A percentile compares a stretch with the other conserved stretches of the same genome.
These are phyloP conservation scores for Pseudocercospora crystallina DNA, from an alignment of 2,329 filamentous ascomycete genomes.

Conservation along the genomic window DNA sequence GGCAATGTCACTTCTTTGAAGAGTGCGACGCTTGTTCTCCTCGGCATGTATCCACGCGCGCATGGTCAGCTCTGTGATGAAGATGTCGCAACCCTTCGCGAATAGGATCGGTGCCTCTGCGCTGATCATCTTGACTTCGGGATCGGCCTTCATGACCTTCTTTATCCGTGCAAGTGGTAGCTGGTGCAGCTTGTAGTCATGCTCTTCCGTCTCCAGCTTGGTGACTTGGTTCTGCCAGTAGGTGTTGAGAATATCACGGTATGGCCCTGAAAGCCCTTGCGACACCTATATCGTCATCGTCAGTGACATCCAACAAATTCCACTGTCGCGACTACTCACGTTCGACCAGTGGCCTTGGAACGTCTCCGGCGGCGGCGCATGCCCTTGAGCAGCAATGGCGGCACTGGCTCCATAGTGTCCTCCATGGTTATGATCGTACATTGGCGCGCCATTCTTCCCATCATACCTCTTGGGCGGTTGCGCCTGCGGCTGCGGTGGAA, in stretches of 20 bases:
- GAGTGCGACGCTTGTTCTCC: conserved; percentile 93
- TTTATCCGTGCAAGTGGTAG: conserved; percentile 97
- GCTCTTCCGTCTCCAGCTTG: conserved; percentile 88
- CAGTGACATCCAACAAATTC: conserved; percentile 1
- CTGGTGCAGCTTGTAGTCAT: conserved; percentile 98
- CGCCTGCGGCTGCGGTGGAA: conserved; percentile 33
- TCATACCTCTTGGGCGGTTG: conserved; percentile 47
- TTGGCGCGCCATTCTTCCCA: conserved; percentile 49
- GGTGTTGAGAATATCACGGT: conserved; percentile 95
- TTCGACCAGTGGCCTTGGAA: conserved; percentile 96
- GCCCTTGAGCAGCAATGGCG: conserved; percentile 82
- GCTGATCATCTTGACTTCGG: conserved; percentile 99
- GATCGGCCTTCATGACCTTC: conserved; percentile 99
- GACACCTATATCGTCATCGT: conserved; percentile 65
- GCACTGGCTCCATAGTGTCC: conserved; percentile 51
- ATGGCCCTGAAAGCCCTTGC: conserved; percentile 86
- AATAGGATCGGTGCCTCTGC: conserved; percentile 97
- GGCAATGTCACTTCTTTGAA: conserved; percentile 95
- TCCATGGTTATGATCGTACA: conserved; percentile 48
- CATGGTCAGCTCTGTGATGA: conserved; percentile 95
- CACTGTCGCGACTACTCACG: conserved; percentile 53
- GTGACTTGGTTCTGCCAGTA: conserved; percentile 99
- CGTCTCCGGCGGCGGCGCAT: conserved; percentile 82
- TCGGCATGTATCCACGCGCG: conserved; percentile 99
- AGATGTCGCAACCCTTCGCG: conserved; percentile 97